Base-by-base conservation (phyloP, 495 filamentous ascomycete genomes). In the Aspergillus bridgeri region DNA sequence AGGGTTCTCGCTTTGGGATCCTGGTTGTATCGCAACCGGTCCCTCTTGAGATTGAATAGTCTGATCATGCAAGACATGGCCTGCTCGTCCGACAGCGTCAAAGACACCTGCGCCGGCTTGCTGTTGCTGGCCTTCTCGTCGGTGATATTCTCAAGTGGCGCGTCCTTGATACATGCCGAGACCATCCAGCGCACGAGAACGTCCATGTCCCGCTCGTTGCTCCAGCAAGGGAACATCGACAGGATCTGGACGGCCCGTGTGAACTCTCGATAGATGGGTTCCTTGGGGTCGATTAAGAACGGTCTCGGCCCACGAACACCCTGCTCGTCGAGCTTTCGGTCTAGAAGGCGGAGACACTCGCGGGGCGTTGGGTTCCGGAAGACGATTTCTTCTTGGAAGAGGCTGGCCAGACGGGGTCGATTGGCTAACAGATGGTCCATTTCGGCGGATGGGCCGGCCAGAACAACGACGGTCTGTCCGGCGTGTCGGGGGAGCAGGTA, bases 401-500 rank as follows among this genome's bases (percentile, higher is more conserved):
- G 74, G 50, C 78, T 79, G 0, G 83, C 76, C 15, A 89, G 69
- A 1, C 85, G 84, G 0, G 79, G 72, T 57, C 88, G 88, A 44
- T 79, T 77, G 6, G 69, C 62, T 74, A 89, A 80, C 3, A 90
- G 72, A 0, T 76, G 70, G 62, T 89, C 81, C 65, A 89, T 89
- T 21, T 89, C 83, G 2, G 73, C 56, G 22, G 82, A 77, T 51
- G 88, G 87, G 1, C 87, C 86, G 0, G 87, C 86, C 1, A 90
- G 75, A 47, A 90, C 86, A 20, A 84, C 73, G 33, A 90, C 74
- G 6, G 88, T 69, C 55, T 85, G 86, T 25, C 76, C 71, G 6
- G 64, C 58, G 65, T 62, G 81, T 81, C 9, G 79, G 79, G 19
- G 85, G 56, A 56, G 71, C 77, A 69, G 56, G 29, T 87, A 81